Evolutionary conservation across 1,139 yeast species (phyloP).

Genomic region (Debaryomyces sp.): DNA sequence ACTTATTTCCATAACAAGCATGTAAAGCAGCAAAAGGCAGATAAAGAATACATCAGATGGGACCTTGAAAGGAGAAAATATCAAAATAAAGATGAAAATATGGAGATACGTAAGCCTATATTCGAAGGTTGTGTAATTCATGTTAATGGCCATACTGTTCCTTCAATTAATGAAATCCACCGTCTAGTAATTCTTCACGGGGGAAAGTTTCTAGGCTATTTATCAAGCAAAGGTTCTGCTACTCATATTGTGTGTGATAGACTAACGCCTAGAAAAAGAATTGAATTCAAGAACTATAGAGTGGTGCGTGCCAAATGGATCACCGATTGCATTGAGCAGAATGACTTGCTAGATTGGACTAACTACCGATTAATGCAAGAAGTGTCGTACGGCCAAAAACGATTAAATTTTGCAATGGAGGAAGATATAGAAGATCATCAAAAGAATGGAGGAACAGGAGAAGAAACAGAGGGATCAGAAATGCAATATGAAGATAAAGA

Average conservation of each 20-base stretch:
- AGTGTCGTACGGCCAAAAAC: constrained; percentile 52
- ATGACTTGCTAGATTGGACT: constrained; percentile 65
- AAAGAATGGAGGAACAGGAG: constrained; percentile 9
- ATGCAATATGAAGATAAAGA: constrained; percentile 9
- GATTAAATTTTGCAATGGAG: constrained; percentile 28
- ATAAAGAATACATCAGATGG: constrained; percentile 54
- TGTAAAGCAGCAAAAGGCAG: constrained; percentile 69
- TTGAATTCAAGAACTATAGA: constrained; percentile 64
- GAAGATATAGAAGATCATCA: constrained; percentile 9
- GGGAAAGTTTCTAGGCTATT: constrained; percentile 71
- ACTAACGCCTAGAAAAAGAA: constrained; percentile 73
- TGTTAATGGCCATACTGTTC: constrained; percentile 86
- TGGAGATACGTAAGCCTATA: constrained; percentile 31
- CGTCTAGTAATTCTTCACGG: constrained; percentile 75
- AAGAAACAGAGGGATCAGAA: constrained; percentile 4
- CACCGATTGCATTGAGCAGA: constrained; percentile 56
- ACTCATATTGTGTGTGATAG: constrained; percentile 85
- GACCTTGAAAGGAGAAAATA: constrained; percentile 41
- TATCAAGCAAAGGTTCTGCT: constrained; percentile 69
- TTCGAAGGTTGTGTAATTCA: constrained; percentile 68
- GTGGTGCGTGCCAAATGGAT: constrained; percentile 89
- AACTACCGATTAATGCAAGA: constrained; percentile 59
- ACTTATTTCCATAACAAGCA: constrained; percentile 71
- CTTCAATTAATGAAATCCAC: constrained; percentile 73
- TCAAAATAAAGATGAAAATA: constrained; percentile 18